Conservation (phyloP, 768 basidiomycete genomes). For the Collybia nuda region DNA sequence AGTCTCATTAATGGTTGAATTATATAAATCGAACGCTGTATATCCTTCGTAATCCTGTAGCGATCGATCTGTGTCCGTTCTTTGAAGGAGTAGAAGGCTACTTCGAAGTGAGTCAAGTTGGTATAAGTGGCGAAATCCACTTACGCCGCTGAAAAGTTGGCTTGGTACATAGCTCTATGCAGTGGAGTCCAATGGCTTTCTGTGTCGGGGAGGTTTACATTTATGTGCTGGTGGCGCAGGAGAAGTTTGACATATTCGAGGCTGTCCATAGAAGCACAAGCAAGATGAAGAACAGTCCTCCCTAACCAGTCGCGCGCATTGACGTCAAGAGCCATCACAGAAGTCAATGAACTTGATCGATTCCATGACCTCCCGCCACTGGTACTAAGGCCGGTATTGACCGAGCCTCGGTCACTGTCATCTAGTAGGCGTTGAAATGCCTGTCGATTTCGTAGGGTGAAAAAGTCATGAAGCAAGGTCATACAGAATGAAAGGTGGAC, state of each 20-base stretch:
- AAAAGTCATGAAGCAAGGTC: slow-evolving; percentile 81
- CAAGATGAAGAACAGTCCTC: slow-evolving; percentile 79
- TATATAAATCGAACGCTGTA: slow-evolving; percentile 91
- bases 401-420: slow-evolving; percentile 34
- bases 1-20: slow-evolving; percentile 80
- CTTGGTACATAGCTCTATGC: slow-evolving; percentile 82
- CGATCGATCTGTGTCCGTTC: slow-evolving; percentile 66
- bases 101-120: not conserved
- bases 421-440: slow-evolving; percentile 78
- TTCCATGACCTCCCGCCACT: slow-evolving; percentile 62
- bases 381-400: slow-evolving; percentile 32
- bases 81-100: slow-evolving; percentile 75
- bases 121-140: too few relatives aligned
- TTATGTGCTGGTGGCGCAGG: slow-evolving; percentile 71
- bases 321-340: slow-evolving; percentile 44
- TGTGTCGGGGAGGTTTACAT: slow-evolving; percentile 75
- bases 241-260: slow-evolving; percentile 79
- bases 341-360: slow-evolving; percentile 38
- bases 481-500: slow-evolving; percentile 48
- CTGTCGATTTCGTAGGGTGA: slow-evolving; percentile 67
- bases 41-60: slow-evolving; percentile 87
- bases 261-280: slow-evolving; percentile 64
- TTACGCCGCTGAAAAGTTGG: slow-evolving; percentile 57
- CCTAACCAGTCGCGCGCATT: slow-evolving; percentile 75
- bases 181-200: slow-evolving; percentile 93